A percentile compares a stretch with the other conserved stretches of the same genome.
Evolutionary conservation across 2,329 filamentous ascomycete genomes (phyloP).

Genomic region (Hypoxylon sp.): DNA sequence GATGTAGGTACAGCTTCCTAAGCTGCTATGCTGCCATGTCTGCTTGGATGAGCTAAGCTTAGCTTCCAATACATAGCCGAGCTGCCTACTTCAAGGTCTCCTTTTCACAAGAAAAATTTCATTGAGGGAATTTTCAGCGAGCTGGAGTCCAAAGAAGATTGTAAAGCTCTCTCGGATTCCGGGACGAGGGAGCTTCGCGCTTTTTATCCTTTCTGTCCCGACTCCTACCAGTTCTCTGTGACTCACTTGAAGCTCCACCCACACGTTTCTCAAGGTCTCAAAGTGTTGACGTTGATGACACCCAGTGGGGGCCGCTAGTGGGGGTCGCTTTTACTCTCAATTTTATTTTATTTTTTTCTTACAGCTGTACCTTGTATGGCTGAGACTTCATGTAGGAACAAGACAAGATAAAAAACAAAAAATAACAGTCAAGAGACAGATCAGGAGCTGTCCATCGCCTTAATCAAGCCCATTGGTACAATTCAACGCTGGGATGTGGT

Average conservation of each 20-base stretch:
- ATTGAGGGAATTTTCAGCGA: conserved; percentile 27
- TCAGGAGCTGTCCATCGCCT: not conserved
- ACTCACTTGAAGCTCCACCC: conserved; percentile 38
- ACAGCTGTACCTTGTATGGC: not conserved
- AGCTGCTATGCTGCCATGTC: not conserved
- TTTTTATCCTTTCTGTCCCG: conserved; percentile 42
- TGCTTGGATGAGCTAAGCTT: conserved; percentile 28
- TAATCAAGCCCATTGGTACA: not conserved
- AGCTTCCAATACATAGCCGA: conserved; percentile 1
- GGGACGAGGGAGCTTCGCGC: conserved; percentile 38
- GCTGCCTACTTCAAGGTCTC: conserved; percentile 13
- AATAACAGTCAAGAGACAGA: conserved; percentile 7
- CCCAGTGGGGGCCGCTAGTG: conserved; percentile 35
- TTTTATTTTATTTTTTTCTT: conserved; percentile 21
- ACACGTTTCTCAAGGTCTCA: conserved; percentile 32
- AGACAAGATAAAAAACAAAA: conserved; percentile 12
- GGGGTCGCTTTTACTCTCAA: conserved; percentile 27
- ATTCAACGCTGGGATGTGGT: not conserved
- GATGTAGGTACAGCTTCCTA: not conserved
- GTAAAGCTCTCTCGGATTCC: conserved; percentile 25
- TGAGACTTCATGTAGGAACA: conserved; percentile 5
- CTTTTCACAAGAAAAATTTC: not conserved
- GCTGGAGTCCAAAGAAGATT: conserved; percentile 13
- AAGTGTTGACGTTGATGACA: conserved; percentile 36
- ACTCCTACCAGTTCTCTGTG: conserved; percentile 30